Conservation (phyloP, 2,329 filamentous ascomycete species). For the Laburnicola sp. region DNA sequence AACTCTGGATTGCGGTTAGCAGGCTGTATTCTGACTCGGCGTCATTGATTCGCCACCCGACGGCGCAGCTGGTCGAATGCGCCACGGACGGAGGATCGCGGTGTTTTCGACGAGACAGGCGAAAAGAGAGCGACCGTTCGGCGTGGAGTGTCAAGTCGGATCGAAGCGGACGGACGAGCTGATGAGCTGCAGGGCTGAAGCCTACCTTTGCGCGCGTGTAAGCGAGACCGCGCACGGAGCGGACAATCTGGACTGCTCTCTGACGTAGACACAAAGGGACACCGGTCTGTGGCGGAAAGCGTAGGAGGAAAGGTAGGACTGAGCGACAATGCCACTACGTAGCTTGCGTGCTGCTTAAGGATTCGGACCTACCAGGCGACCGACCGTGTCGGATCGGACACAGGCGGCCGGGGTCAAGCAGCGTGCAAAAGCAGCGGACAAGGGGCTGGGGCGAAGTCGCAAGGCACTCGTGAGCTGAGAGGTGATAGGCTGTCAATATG, state of each 20-base stretch:
- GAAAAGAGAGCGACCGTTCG: neutral
- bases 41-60: constrained; percentile 7
- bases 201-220: constrained; percentile 16
- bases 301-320: constrained; percentile 18
- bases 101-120: neutral
- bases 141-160: constrained; percentile 13
- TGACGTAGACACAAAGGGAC: constrained; percentile 8
- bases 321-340: constrained; percentile 20
- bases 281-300: constrained; percentile 13
- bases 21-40: neutral
- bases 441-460: neutral
- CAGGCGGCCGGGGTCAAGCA: constrained; percentile 12
- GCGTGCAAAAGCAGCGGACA: constrained; percentile 19
- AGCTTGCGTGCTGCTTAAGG: constrained; percentile 6
- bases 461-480: neutral
- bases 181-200: constrained; percentile 13
- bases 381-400: constrained; percentile 16
- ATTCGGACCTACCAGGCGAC: constrained; percentile 18
- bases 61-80: neutral
- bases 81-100: neutral
- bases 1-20: constrained; percentile 7
- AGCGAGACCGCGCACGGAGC: constrained; percentile 14
- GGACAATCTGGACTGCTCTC: constrained; percentile 9
- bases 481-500: constrained; percentile 12
- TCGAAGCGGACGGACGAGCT: constrained; percentile 22